These are phyloP conservation scores for Akanthomyces dipterigenus DNA, from an alignment of 2,329 filamentous ascomycete genomes.

Conservation along the genomic window DNA sequence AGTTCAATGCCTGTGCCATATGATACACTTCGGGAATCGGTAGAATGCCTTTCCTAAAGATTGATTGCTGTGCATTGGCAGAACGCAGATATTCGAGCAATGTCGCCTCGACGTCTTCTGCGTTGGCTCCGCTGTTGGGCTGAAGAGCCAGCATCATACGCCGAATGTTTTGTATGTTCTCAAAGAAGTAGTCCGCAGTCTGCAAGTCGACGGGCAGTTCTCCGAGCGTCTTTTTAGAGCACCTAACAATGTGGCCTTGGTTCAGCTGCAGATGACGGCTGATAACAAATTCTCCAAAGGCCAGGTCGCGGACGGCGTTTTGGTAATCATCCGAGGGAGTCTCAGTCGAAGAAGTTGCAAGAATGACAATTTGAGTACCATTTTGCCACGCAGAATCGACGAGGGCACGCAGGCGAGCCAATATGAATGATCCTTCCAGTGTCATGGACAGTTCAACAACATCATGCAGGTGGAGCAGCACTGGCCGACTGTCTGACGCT, in stretches of 20 bases:
- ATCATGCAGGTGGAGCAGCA: constrained; percentile 76
- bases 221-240: neutral
- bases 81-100: constrained; percentile 18
- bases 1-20: constrained; percentile 27
- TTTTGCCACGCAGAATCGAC: constrained; percentile 66
- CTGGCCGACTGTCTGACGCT: constrained; percentile 32
- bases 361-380: constrained; percentile 65
- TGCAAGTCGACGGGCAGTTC: constrained; percentile 20
- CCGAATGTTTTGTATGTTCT: constrained; percentile 41
- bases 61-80: constrained; percentile 20
- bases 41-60: constrained; percentile 29
- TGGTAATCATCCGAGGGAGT: constrained; percentile 39
- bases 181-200: constrained; percentile 33
- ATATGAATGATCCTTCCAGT: constrained; percentile 59
- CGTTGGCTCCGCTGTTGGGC: constrained; percentile 11
- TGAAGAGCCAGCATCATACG: constrained; percentile 38
- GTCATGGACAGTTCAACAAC: constrained; percentile 70
- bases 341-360: constrained; percentile 66
- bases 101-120: neutral
- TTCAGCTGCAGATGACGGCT: constrained; percentile 29
- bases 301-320: constrained; percentile 32
- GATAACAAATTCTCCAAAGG: constrained; percentile 34
- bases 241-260: constrained; percentile 16
- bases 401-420: constrained; percentile 62
- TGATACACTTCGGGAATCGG: constrained; percentile 34